Conservation (phyloP, 495 filamentous ascomycete genomes). For the Podospora anserina region DNA sequence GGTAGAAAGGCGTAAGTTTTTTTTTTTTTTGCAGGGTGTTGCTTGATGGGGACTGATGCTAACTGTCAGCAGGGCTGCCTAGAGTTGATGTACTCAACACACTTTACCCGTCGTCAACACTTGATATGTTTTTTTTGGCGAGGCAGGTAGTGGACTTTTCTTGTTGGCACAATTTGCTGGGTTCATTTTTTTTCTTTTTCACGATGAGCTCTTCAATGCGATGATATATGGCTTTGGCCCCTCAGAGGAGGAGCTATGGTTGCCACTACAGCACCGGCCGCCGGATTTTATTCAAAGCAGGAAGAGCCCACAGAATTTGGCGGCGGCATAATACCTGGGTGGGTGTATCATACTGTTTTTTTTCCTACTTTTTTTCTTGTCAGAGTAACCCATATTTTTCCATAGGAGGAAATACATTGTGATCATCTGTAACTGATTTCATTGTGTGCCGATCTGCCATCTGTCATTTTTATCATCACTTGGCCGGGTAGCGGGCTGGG, state of each 20-base stretch:
- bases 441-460: background rate
- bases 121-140: background rate
- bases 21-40: background rate
- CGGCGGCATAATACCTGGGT: no score
- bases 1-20: constrained; percentile 21
- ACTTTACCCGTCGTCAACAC: background rate
- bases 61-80: background rate
- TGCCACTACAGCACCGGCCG: background rate
- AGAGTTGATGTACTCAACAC: background rate
- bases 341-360: no score
- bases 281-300: no score
- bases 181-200: background rate
- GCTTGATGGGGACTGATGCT: background rate
- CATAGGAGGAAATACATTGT: no score
- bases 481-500: no score
- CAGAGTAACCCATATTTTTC: no score
- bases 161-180: background rate
- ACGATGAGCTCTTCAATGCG: background rate
- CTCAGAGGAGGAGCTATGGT: background rate
- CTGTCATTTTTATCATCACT: background rate
- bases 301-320: no score
- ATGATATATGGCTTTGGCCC: background rate
- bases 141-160: background rate
- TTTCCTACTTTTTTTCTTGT: no score
- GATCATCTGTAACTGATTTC: no score